phyloP scores from a whole-genome alignment of 2,329 filamentous ascomycete genomes.

The Sarocladiaceae sp. region DNA sequence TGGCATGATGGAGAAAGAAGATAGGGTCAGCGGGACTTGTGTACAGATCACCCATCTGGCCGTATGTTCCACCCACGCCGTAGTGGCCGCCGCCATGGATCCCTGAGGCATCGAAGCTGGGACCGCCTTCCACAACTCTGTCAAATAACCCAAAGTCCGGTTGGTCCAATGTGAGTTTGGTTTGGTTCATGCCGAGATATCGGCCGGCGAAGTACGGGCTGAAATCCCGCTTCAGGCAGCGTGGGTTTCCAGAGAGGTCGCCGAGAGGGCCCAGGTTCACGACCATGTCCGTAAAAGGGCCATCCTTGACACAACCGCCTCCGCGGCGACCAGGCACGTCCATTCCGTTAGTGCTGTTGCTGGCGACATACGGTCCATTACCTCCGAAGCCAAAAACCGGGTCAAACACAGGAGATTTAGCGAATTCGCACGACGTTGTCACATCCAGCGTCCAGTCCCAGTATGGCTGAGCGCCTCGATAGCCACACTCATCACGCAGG shows the following conservation, averaged over 20 bases:
- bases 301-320: slow-evolving; percentile 47
- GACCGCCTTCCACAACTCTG: neutral
- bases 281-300: slow-evolving; percentile 38
- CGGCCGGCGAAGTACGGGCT: neutral
- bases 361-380: neutral
- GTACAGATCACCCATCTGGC: slow-evolving; percentile 10
- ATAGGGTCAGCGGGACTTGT: slow-evolving; percentile 14
- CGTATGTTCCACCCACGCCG: slow-evolving; percentile 10
- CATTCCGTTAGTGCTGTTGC: neutral
- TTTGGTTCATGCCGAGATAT: slow-evolving; percentile 1
- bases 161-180: neutral
- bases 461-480: slow-evolving; percentile 25
- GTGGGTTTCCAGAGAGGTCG: slow-evolving; percentile 1
- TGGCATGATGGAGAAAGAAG: slow-evolving; percentile 17
- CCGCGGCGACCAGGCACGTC: slow-evolving; percentile 23
- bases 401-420: slow-evolving; percentile 22
- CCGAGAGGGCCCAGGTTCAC: neutral
- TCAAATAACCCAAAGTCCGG: neutral
- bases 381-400: slow-evolving; percentile 22
- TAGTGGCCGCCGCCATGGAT: slow-evolving; percentile 9
- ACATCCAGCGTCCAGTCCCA: slow-evolving; percentile 24
- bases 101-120: slow-evolving; percentile 1
- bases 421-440: neutral
- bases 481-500: slow-evolving; percentile 24
- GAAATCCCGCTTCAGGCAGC: neutral